A percentile compares a stretch with the other conserved stretches of the same genome.
phyloP scores from a whole-genome alignment of 148 eudicot species.

The Spergularia marina region DNA sequence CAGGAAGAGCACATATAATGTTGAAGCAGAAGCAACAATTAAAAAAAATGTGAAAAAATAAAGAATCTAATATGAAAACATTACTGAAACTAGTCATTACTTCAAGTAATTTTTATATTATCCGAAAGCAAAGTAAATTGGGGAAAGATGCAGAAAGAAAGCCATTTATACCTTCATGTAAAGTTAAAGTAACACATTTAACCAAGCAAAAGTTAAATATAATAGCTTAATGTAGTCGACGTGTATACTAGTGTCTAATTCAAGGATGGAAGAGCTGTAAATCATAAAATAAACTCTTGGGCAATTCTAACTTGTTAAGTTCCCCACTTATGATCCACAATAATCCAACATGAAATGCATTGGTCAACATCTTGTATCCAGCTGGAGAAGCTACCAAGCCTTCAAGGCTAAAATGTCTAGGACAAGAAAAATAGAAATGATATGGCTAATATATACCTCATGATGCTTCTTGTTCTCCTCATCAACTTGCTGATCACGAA shows the following conservation, averaged over 20 bases:
- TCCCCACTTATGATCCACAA: not conserved
- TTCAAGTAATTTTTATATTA: no score
- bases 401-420: not conserved
- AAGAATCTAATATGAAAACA: not conserved
- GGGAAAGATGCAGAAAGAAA: not conserved
- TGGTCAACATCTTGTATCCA: no score
- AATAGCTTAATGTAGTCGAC: not conserved
- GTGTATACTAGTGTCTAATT: no score
- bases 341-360: not conserved
- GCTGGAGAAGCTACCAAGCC: not conserved
- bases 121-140: not conserved
- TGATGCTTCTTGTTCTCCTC: slow-evolving; percentile 87
- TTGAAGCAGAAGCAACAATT: not conserved
- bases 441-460: slow-evolving; percentile 48
- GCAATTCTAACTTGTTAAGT: not conserved
- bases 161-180: not conserved
- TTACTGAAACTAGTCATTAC: no score
- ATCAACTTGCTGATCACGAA: slow-evolving; percentile 86
- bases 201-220: not conserved
- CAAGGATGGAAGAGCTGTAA: not conserved
- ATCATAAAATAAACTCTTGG: not conserved
- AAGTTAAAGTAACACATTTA: not conserved
- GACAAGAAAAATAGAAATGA: slow-evolving; percentile 2
- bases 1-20: slow-evolving; percentile 5
- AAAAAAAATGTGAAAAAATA: not conserved